Evolutionary conservation across 225 moss, liverwort and hornwort genomes (phyloP).

Genomic region (Antitrichia curtipendula): DNA sequence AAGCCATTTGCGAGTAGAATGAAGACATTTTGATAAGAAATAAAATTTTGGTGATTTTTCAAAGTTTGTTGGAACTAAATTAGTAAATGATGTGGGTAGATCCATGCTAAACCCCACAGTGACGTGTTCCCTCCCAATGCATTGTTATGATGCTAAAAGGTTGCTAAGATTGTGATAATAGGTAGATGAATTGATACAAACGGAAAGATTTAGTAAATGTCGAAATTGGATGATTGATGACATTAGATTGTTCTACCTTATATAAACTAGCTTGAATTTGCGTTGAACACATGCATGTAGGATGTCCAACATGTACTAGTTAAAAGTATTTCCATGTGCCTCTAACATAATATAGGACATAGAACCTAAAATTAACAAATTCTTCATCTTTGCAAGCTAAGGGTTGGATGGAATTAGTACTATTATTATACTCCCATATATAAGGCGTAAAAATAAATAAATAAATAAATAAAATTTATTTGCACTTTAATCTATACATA

Average conservation of each 20-base stretch:
- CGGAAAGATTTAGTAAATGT: too few species aligned
- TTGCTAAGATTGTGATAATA: background rate
- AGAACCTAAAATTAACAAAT: accelerated
- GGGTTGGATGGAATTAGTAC: background rate
- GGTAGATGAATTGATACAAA: too few species aligned
- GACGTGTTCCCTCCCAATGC: accelerated
- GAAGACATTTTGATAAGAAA: background rate
- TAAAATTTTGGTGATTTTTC: background rate
- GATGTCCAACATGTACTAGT: accelerated
- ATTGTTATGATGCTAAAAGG: background rate
- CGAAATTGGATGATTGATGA: accelerated
- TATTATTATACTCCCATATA: background rate
- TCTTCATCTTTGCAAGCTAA: background rate
- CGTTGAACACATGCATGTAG: accelerated
- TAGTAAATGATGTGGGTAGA: too few species aligned
- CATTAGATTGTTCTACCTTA: too few species aligned
- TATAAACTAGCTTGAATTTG: accelerated
- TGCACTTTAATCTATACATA: background rate
- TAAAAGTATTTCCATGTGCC: background rate
- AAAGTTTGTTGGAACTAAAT: background rate
- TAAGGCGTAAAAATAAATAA: background rate
- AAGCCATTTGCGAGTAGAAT: background rate
- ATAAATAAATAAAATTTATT: background rate
- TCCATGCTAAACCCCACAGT: accelerated
- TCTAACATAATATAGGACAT: accelerated